Base-by-base conservation (phyloP, 495 filamentous ascomycete species). In the Aspergillus bertholletiae region DNA sequence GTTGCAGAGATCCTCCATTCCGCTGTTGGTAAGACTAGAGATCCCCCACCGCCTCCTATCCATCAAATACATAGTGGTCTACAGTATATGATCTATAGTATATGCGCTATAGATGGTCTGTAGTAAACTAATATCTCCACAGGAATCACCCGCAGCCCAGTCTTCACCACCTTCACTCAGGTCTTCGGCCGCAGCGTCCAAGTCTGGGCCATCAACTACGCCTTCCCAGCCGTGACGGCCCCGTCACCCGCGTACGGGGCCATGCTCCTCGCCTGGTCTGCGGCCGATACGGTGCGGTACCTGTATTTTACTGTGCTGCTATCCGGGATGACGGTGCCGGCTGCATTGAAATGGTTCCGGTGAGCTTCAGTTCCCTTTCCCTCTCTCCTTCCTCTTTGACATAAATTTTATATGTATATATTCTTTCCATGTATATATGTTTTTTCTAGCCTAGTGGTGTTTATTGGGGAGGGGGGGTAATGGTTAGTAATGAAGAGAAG, bases 241-340 rank as follows among this genome's bases (percentile, higher is more conserved):
- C 20, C 57, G 5, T 70, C 65, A 5, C 52, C 57, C 5, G 71
- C 65, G 3, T 82, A 80, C 49, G 46, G 59, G 15, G 65, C 58
- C 17, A 81, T 84, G 80, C 65, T 84, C 11, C 43, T 80, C 9
- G 80, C 80, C 1, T 84, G 80, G 80, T 70, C 69, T 11, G 44
- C 67, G 2, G 80, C 80, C 1, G 80, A 84, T 57, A 65, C 73
- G 0, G 60, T 82, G 27, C 73, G 80, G 49, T 84, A 82, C 57
- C 53, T 59, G 13, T 84, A 80, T 58, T 84, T 84, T 57, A 74
- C 71, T 5, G 62, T 78, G 9, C 58, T 67, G 56, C 58, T 58
- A 53, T 64, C 50, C 17, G 62, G 52, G 40, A 57, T 26, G 28
- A 13, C 34, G 24, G 69, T 79, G 18, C 74, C 77, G 1, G 46